These are phyloP conservation scores for Rubia yunnanensis DNA, from an alignment of 257 asterid genomes.

Conservation along the genomic window DNA sequence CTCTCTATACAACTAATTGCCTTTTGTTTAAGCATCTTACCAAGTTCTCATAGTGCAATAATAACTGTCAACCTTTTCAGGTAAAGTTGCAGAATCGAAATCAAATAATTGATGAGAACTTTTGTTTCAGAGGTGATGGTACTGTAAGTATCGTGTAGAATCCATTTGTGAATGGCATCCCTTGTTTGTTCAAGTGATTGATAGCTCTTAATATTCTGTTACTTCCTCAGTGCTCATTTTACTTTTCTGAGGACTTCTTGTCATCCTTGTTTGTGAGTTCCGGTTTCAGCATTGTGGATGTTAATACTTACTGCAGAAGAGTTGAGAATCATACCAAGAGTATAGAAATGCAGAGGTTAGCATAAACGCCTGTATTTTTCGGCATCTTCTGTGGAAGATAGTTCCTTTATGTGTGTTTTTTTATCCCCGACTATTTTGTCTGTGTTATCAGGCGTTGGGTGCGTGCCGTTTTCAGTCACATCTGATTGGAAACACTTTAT, in stretches of 20 bases:
- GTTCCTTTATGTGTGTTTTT: background rate
- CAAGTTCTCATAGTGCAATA: background rate
- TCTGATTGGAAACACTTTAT: constrained; percentile 14
- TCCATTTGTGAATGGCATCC: background rate
- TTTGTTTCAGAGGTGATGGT: constrained; percentile 68
- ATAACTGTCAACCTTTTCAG: constrained; percentile 32
- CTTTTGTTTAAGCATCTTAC: background rate
- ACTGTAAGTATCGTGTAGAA: constrained; percentile 44
- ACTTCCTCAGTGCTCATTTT: constrained; percentile 58
- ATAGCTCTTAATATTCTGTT: constrained; percentile 12
- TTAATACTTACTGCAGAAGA: constrained; percentile 43
- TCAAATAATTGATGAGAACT: constrained; percentile 64
- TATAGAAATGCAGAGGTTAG: constrained; percentile 53
- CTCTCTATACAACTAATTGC: background rate
- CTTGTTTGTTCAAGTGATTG: background rate
- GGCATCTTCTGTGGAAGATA: background rate
- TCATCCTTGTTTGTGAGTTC: constrained; percentile 45
- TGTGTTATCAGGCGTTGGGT: constrained; percentile 60
- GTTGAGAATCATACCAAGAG: constrained; percentile 45
- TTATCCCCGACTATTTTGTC: background rate
- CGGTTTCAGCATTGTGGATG: constrained; percentile 48
- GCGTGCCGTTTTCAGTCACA: constrained; percentile 52
- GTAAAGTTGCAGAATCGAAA: constrained; percentile 58
- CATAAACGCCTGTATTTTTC: background rate
- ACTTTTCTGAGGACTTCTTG: constrained; percentile 54